Percentiles rank a stretch among this genome's conserved stretches.
Evolutionary conservation across 2,329 filamentous ascomycete genomes (phyloP).

Genomic region (Fusarium tanahbumbuense): DNA sequence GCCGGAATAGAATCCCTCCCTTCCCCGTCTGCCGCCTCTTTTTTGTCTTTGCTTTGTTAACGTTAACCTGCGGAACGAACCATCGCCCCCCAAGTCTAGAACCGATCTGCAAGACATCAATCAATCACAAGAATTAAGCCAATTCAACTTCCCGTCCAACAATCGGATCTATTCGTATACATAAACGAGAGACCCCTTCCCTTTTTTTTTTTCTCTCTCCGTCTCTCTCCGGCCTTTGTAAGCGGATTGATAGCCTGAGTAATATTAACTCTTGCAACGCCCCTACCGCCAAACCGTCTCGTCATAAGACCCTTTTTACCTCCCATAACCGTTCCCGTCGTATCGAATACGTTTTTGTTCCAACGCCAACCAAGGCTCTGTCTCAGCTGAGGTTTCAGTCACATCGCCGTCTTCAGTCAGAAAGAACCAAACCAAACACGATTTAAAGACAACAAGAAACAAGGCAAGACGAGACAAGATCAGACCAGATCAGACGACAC

Average conservation of each 20-base stretch:
- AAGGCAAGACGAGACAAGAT: neutral
- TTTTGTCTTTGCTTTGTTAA: conserved; percentile 7
- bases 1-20: conserved; percentile 17
- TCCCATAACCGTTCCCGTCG: conserved; percentile 5
- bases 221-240: conserved; percentile 11
- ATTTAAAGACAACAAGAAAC: conserved; percentile 19
- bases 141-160: conserved; percentile 15
- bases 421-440: conserved; percentile 2
- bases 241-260: conserved; percentile 25
- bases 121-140: conserved; percentile 16
- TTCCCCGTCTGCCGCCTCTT: conserved; percentile 2
- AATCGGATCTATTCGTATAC: conserved; percentile 11
- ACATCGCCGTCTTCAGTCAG: conserved; percentile 31
- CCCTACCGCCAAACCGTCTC: neutral
- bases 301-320: conserved; percentile 13
- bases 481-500: neutral
- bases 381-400: conserved; percentile 40
- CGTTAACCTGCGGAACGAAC: conserved; percentile 21
- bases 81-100: conserved; percentile 24
- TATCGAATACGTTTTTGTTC: conserved; percentile 14
- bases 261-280: conserved; percentile 6
- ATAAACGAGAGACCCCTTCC: conserved; percentile 11
- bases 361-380: conserved; percentile 10
- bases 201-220: neutral
- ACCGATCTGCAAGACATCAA: conserved; percentile 33